Base-by-base conservation (phyloP, 2,329 filamentous ascomycete genomes). In the Akanthomyces uredinophilus region DNA sequence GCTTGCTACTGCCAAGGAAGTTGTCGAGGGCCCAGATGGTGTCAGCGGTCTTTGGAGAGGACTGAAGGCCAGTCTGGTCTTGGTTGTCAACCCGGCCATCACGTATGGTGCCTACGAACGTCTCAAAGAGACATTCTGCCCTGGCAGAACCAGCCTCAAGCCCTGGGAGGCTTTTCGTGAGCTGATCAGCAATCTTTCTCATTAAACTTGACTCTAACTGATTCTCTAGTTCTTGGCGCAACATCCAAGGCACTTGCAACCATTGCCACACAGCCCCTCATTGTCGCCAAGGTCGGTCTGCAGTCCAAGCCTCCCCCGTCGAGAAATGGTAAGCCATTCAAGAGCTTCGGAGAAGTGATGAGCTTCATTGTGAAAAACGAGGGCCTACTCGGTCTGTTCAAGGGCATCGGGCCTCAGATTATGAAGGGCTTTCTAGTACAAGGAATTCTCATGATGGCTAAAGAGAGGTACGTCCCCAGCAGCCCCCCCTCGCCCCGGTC, bases 401-500 rank as follows among this genome's bases (percentile, higher is more conserved):
- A 99, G 79, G 95, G 95, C 47, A 96, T 99, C 67, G 92, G 87
- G 0, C 95, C 95, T 3, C 95, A 99, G 75, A 90, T 99, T 57
- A 76, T 92, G 63, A 99, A 99, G 77, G 95, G 95, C 1, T 78
- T 99, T 58, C 74, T 99, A 54, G 95, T 99, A 2, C 95, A 99
- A 72, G 95, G 95, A 55, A 86, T 99, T 61, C 81, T 99, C 44
- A 99, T 99, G 95, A 99, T 97, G 92, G 95, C 92, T 53, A 99
- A 99, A 78, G 95, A 99, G 78, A 85, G 92, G 90, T 92, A 81
- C 67, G 81, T 70, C 8, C 4, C 54, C 1, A 39, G 4, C 13
- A 16, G 47, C 37, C 7, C 4, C 10, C 16, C 18, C 13, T 18
- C 8, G n/a, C 4, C 5, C 11, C 47, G n/a, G n/a, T n/a, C n/a